Base-by-base conservation (phyloP, 805 yeast genomes). In the Allodekkera sacchari region DNA sequence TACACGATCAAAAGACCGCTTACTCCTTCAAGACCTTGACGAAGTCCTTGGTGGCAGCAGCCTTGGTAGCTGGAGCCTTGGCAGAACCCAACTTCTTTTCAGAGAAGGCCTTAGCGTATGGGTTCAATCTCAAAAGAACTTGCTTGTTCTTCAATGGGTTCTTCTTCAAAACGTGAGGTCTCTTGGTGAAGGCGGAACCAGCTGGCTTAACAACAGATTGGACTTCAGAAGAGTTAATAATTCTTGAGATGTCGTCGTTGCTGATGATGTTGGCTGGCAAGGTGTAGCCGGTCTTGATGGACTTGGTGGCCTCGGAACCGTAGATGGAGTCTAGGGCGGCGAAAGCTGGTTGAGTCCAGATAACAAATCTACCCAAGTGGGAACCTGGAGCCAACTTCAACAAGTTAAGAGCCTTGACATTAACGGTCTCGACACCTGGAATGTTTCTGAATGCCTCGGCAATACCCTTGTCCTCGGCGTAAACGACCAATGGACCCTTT, bases 371-470 rank as follows among this genome's bases (percentile, higher is more conserved):
- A 76, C 98, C 98, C 61, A 92, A 75, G 78, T 92, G 98, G 64
- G 97, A 95, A 82, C 98, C 98, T 69, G 98, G 98, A 58, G 98
- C 98, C 62, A 92, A 83, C 77, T 89, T 97, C 66, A 92, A 81
- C 59, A 92, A 76, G 74, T 92, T 92, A 61, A 92, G 77, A 63
- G 88, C 74, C 58, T 81, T 72, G 57, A 92, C 98, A 66, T 79
- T 73, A 58, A 89, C 78, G 61, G 95, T 79, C 77, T 92, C 98
- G 53, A 92, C 97, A 83, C 98, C 98, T 70, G 98, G 98, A 53
- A 92, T 74, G 84, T 92, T 92, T 83, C 97, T 88, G 80, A 92
- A 85, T 47, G 98, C 98, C 78, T 85, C 84, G 64, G 82, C 94
- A 41, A 92, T 60, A 75, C 97, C 97, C 65, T 88, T 83, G 81